Evolutionary conservation across 106 monocot species (phyloP), one percentile per base, ranked within the genome.

Genomic region (Allium fistulosum): DNA sequence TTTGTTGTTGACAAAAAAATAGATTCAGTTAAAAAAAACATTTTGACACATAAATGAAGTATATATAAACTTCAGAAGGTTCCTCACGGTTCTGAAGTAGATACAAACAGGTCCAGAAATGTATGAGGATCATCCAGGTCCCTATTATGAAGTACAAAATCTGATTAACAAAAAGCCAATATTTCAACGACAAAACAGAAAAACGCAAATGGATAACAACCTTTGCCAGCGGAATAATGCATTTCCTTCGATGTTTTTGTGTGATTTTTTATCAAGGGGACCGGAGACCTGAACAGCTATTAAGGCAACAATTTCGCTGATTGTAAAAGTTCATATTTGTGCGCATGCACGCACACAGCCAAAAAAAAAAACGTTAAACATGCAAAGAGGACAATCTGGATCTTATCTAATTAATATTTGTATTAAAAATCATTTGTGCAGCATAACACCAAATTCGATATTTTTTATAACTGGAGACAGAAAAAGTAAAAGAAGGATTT

Each of bases 161-260:
- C 10, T 59, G 27, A 58, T 60, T 12, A 49, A 12, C 53, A 49
- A 10, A 4, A 12, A 17, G 37, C 17, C 22, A 37, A 16, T 11
- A 16, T 13, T 48, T 49, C 9, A 4, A 48, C 18, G 45, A 1
- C 17, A 48, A 61, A 14, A 4, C 60, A 46, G 2, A 70, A 64
- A 73, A 17, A 17, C 51, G 53, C 3, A 55, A 48, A 26, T 12
- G 7, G 6, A 66, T 48, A 47, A 67, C 11, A 67, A 97, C 96
- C 82, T 97, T 67, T 97, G 96, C 96, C 96, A 97, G 67, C 86
- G 92, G 65, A 97, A 92, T 11, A 97, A 77, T 71, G 92, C 96
- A 83, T 82, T 80, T 55, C 86, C 92, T 58, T 80, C 80, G 11
- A 88, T 80, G 74, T 64, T 70, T 10, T 48, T 78, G 53, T 72